These are phyloP conservation scores for Onygenales sp. DNA, from an alignment of 2,329 filamentous ascomycete species.

Conservation along the genomic window DNA sequence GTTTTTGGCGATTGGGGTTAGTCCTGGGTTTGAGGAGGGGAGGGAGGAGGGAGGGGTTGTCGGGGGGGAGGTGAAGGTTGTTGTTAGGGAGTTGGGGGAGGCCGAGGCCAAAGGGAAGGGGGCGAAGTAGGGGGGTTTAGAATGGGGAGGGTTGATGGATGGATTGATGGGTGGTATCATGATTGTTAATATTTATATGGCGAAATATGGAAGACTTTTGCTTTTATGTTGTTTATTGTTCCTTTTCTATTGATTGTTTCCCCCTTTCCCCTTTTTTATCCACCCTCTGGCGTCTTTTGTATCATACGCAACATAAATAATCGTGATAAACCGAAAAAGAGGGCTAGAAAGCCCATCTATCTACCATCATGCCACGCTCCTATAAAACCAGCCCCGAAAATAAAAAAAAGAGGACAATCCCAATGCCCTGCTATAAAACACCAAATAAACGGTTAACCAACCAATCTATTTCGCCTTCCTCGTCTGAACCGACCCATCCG, in stretches of 20 bases:
- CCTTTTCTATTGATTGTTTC: background rate
- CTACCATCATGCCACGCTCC: background rate
- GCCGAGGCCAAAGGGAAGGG: slow-evolving; percentile 82
- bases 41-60: slow-evolving; percentile 65
- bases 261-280: background rate
- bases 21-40: slow-evolving; percentile 80
- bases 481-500: slow-evolving; percentile 59
- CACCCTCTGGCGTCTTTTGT: background rate
- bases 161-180: background rate
- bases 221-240: background rate
- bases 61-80: slow-evolving; percentile 63
- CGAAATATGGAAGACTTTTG: background rate
- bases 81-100: slow-evolving; percentile 74
- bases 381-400: background rate
- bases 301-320: background rate
- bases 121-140: slow-evolving; percentile 46
- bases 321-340: background rate
- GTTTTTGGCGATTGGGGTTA: slow-evolving; percentile 69
- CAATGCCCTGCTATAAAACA: too few relatives aligned
- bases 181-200: slow-evolving; percentile 4
- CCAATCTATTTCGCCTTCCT: slow-evolving; percentile 27
- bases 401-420: background rate
- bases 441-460: background rate
- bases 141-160: background rate
- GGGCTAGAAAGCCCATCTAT: background rate